Base-by-base conservation (phyloP, 2,329 filamentous ascomycete genomes). In the Calonectria fujianensis region DNA sequence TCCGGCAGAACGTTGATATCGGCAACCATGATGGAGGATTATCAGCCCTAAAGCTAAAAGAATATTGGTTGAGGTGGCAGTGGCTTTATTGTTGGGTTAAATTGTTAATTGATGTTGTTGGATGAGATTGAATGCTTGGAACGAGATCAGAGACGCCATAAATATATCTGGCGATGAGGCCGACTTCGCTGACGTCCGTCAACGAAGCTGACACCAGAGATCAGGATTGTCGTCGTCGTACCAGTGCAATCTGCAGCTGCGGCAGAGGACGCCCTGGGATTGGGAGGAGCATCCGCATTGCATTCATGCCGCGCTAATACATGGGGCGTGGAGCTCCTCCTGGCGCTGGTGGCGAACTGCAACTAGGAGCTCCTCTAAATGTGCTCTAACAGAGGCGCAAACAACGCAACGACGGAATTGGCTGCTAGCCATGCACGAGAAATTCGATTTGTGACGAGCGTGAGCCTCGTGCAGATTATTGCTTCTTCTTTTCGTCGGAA, bases 271-370 rank as follows among this genome's bases (percentile, higher is more conserved):
- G n/a, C 18, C 32, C n/a, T 29, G 3, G 35, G 13, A 41, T n/a
- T 61, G 57, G 69, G 67, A 70, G 67, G 67, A 70, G 67, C 67
- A 70, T 51, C n/a, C 24, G 35, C 67, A 48, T 35, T 50, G 45
- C 54, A 31, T 24, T 14, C 35, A 50, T 6, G 4, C 37, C 9
- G 29, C 39, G 37, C 50, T 45, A 32, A 61, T 51, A 50, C 11
- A 51, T n/a, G 27, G 35, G 35, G 39, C 57, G 69, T 32, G 69
- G 69, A 71, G 69, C 69, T 71, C 69, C 69, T 71, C 69, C 59
- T 59, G 16, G 32, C 13, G 37, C 16, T 14, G 5, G 48, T 52
- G 48, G 39, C 67, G 48, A 70, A 29, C 37, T 45, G 54, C 57
- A 51, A 29, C 59, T 45, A 39, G 59, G 69, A 71, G 69, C 69